A percentile compares a stretch with the other conserved stretches of the same genome.
phyloP scores from a whole-genome alignment of 352 stramenopile species.

The Phytophthora foliorum region DNA sequence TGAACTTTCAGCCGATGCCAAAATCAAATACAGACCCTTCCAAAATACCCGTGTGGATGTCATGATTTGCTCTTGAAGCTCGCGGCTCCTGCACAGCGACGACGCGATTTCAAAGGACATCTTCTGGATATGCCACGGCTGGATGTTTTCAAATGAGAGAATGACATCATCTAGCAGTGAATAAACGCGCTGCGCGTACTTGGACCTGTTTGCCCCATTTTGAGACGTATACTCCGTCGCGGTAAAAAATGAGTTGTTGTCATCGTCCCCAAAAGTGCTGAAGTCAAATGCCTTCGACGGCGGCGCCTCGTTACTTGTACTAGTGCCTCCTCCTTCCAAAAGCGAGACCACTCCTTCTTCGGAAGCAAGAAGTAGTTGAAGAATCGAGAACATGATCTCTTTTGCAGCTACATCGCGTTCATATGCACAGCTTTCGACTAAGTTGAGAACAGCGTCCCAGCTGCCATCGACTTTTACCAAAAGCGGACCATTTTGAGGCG shows the following conservation, averaged over 20 bases:
- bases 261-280: constrained; percentile 48
- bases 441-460: constrained; percentile 59
- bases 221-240: constrained; percentile 61
- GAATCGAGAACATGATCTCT: constrained; percentile 62
- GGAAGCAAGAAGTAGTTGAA: constrained; percentile 58
- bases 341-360: constrained; percentile 62
- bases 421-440: constrained; percentile 55
- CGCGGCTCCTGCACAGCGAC: constrained; percentile 62
- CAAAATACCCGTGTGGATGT: constrained; percentile 76
- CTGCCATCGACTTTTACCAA: constrained; percentile 55
- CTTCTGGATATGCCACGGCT: constrained; percentile 83
- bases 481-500: constrained; percentile 60
- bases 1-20: constrained; percentile 70
- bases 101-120: constrained; percentile 81
- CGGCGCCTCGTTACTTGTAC: neutral
- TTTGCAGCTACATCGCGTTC: constrained; percentile 52
- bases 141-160: constrained; percentile 76
- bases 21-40: constrained; percentile 81
- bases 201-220: constrained; percentile 40
- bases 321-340: constrained; percentile 17
- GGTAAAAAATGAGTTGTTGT: constrained; percentile 63
- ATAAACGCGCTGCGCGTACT: constrained; percentile 61
- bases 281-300: constrained; percentile 50
- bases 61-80: constrained; percentile 75
- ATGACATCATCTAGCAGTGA: constrained; percentile 74